These are phyloP conservation scores for Bryopsis sp. DNA, from an alignment of 139 green algal genomes.

Conservation along the genomic window DNA sequence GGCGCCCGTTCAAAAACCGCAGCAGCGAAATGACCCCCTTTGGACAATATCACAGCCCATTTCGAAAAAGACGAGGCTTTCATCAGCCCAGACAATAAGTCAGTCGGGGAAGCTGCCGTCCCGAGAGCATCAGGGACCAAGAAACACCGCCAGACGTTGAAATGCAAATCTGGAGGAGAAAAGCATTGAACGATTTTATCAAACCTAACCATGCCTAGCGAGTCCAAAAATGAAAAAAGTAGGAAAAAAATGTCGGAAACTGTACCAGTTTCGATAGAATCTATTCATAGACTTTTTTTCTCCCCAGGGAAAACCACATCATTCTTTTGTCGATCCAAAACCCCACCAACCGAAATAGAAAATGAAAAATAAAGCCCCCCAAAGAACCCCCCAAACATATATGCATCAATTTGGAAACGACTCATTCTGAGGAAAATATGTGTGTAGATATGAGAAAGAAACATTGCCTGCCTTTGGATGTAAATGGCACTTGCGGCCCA, in stretches of 20 bases:
- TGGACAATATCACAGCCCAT: background rate
- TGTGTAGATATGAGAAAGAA: too few relatives aligned
- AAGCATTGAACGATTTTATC: background rate
- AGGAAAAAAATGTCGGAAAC: too few relatives aligned
- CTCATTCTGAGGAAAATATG: too few relatives aligned
- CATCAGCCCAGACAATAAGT: background rate
- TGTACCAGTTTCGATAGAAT: too few relatives aligned
- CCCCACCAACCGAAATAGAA: too few relatives aligned
- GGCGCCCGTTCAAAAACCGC: background rate
- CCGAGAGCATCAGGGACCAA: background rate
- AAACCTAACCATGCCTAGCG: background rate
- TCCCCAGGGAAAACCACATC: background rate
- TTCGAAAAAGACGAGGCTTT: background rate
- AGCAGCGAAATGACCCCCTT: slow-evolving; percentile 13
- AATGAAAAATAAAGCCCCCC: too few relatives aligned
- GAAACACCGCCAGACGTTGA: slow-evolving; percentile 1
- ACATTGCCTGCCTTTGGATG: too few relatives aligned
- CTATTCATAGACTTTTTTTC: too few relatives aligned
- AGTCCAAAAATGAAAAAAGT: too few relatives aligned
- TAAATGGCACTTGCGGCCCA: background rate
- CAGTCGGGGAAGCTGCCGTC: background rate
- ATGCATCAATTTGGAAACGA: too few relatives aligned
- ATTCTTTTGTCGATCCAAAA: background rate
- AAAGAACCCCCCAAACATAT: too few relatives aligned
- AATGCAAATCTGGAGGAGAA: background rate